phyloP scores from a whole-genome alignment of 805 yeast species.

The Candida caryicola region DNA sequence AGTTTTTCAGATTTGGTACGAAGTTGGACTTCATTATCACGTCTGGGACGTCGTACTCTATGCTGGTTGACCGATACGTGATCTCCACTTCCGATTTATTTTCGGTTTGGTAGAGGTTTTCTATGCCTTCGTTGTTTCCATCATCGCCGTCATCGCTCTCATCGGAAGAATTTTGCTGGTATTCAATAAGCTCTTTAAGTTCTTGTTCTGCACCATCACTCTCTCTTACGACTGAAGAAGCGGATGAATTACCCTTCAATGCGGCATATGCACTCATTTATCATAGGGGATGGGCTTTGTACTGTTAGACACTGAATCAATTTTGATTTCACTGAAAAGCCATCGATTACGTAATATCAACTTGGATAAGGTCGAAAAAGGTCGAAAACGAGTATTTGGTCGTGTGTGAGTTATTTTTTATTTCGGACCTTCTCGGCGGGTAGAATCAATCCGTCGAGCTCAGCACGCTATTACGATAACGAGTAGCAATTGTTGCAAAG shows the following conservation, averaged over 20 bases:
- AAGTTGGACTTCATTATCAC: constrained; percentile 32
- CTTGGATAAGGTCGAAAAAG: too few relatives aligned
- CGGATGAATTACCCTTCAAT: constrained; percentile 16
- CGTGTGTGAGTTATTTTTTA: too few relatives aligned
- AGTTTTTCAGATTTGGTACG: constrained; percentile 35
- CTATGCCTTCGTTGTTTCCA: constrained; percentile 2
- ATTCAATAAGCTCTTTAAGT: constrained; percentile 14
- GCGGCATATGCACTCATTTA: constrained; percentile 37
- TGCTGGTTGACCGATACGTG: neutral
- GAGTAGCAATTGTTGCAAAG: too few relatives aligned
- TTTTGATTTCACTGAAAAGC: too few relatives aligned
- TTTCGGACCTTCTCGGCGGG: too few relatives aligned
- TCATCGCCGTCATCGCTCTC: constrained; percentile 15
- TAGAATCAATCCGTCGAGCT: too few relatives aligned
- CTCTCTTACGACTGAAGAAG: constrained; percentile 11
- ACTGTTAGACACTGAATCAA: too few relatives aligned
- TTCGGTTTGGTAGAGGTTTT: neutral
- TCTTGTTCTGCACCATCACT: constrained; percentile 13
- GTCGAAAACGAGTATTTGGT: too few relatives aligned
- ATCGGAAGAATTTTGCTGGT: constrained; percentile 29
- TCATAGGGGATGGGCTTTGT: too few relatives aligned
- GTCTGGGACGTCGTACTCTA: neutral
- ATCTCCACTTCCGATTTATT: neutral
- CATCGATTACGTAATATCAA: too few relatives aligned
- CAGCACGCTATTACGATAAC: too few relatives aligned